Percentiles rank a stretch among this genome's conserved stretches.
Conservation (phyloP, 148 eudicot genomes). For the Polygonum maritimum region DNA sequence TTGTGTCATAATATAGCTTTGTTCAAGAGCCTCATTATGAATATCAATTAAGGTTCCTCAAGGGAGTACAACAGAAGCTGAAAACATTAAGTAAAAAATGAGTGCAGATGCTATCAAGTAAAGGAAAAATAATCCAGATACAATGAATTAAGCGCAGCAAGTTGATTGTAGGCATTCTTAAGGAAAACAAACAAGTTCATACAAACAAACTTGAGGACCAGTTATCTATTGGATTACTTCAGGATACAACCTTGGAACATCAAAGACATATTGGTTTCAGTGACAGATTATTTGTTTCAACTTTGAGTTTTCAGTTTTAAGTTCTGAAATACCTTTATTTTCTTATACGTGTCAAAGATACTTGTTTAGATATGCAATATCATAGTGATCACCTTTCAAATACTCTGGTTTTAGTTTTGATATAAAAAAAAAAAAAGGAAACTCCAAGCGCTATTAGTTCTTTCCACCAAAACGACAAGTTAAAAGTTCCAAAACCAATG, state of each 20-base stretch:
- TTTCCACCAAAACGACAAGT: not conserved
- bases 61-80: not conserved
- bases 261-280: not conserved
- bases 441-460: no score
- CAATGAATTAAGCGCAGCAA: not conserved
- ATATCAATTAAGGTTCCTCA: not conserved
- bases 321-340: no score
- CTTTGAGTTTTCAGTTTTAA: no score
- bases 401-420: no score
- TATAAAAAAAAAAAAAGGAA: no score
- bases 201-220: not conserved
- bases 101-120: not conserved
- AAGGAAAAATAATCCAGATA: not conserved
- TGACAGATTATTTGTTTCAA: not conserved
- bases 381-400: no score
- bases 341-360: no score
- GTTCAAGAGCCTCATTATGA: not conserved
- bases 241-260: not conserved
- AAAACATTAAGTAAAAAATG: not conserved
- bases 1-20: not conserved
- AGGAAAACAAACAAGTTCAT: not conserved
- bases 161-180: not conserved
- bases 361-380: no score
- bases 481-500: not conserved
- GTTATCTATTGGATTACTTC: not conserved